Evolutionary conservation across 1,139 yeast species (phyloP).

Genomic region (Yamadazyma diddensiae): DNA sequence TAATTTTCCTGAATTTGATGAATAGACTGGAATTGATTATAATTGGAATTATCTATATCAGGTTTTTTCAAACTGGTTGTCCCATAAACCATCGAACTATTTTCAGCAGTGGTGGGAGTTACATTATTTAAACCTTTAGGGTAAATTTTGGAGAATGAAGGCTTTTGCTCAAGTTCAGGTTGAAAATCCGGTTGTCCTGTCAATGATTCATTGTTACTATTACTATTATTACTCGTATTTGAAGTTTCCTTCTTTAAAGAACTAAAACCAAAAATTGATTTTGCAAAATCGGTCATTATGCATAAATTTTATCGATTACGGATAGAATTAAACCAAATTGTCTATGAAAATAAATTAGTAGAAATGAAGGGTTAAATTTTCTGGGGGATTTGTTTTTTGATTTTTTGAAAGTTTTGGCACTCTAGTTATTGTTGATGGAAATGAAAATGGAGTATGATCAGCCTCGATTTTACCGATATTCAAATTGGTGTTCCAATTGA

Average conservation of each 20-base stretch:
- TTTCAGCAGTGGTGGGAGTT: conserved; percentile 67
- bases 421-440: background rate
- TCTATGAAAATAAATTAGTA: background rate
- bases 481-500: background rate
- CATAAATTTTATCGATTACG: conserved; percentile 1
- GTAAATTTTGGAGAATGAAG: conserved; percentile 20
- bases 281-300: conserved; percentile 62
- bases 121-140: conserved; percentile 15
- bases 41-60: conserved; percentile 5
- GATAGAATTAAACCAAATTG: conserved; percentile 1
- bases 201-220: conserved; percentile 4
- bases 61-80: conserved; percentile 36
- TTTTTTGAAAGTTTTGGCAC: background rate
- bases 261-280: conserved; percentile 57
- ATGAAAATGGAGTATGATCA: background rate
- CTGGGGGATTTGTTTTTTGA: background rate
- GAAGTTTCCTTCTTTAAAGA: conserved; percentile 32
- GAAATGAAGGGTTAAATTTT: background rate
- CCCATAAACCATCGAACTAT: conserved; percentile 64
- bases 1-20: conserved; percentile 12
- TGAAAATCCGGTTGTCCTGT: conserved; percentile 3
- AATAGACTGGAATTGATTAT: conserved; percentile 9
- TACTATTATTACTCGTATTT: conserved; percentile 13
- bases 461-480: background rate
- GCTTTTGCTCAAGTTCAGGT: conserved; percentile 2